Evolutionary conservation across 2,329 filamentous ascomycete genomes (phyloP).

Genomic region (Botrytis deweyae): DNA sequence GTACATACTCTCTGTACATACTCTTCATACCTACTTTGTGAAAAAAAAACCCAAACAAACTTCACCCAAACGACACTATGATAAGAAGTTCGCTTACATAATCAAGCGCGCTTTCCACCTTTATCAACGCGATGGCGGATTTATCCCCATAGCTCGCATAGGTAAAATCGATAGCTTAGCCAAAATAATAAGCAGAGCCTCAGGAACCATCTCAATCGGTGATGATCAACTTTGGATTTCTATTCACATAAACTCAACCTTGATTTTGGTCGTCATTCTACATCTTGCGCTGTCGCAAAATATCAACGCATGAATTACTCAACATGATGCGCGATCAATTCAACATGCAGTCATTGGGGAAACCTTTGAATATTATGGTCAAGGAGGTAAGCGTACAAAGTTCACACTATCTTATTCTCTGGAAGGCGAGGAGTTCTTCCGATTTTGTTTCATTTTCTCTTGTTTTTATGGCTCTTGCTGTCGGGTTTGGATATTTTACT

Average conservation of each 20-base stretch:
- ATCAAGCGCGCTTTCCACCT: conserved; percentile 11
- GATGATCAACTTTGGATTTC: conserved; percentile 7
- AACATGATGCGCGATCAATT: conserved; percentile 50
- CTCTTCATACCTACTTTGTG: too few species aligned
- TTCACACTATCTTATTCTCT: neutral
- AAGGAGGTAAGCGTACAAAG: conserved; percentile 57
- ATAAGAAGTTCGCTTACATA: conserved; percentile 10
- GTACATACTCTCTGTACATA: too few species aligned
- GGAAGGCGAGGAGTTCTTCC: neutral
- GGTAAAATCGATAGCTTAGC: neutral
- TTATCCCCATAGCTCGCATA: neutral
- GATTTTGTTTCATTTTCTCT: neutral
- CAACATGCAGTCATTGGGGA: conserved; percentile 66
- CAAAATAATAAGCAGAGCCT: conserved; percentile 17
- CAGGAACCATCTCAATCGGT: conserved; percentile 8
- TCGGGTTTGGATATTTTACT: neutral
- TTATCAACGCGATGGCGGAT: neutral
- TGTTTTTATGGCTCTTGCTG: neutral
- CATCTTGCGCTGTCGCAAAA: conserved; percentile 19
- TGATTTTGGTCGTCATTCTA: neutral
- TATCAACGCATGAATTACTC: conserved; percentile 18
- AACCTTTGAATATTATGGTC: conserved; percentile 60
- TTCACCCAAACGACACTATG: neutral
- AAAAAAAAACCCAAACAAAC: neutral
- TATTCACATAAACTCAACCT: neutral